Base-by-base conservation (phyloP, 768 basidiomycete species). In the Tremella mesenterica region DNA sequence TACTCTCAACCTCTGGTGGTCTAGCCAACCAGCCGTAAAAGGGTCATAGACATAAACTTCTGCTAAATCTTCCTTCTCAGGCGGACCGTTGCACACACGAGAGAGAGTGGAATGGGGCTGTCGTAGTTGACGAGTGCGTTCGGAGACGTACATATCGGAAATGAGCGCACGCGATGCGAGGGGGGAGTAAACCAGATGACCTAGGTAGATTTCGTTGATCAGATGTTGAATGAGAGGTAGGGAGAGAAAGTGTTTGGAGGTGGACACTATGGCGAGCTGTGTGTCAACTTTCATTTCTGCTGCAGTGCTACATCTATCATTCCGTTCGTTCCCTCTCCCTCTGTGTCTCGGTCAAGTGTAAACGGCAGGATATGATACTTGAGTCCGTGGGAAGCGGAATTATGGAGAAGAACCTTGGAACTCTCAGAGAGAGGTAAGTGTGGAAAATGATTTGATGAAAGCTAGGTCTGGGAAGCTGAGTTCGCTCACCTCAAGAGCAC, bases 181-280 rank as follows among this genome's bases (percentile, higher is more conserved):
- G 30, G 71, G 63, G 5, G 61, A 58, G 57, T 76, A 77, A 28
- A 75, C 69, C 44, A 76, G 65, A 28, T 71, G 60, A 25, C 76
- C 93, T 2, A 81, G 76, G 72, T 91, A 86, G 45, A 99, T 87
- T 49, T 90, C 85, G 60, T 84, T 83, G 30, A 96, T 81, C 25
- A 95, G 84, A 50, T 82, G 82, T 70, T 96, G 92, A 2, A 88
- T 83, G 21, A 95, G 79, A 0, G 88, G 83, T 0, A 85, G 81
- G 1, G 88, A 79, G 10, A 95, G 76, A 65, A 97, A 93, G 26
- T 79, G 77, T 70, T 93, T 96, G 3, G 89, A 80, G 48, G 82
- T 77, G 0, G 88, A 90, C 7, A 85, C 81, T 61, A 97, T 88
- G 2, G 90, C 89, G 80, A 95, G 84, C 86, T 91, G 65, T 14